phyloP scores from a whole-genome alignment of 331 rosid genomes.

The Malus hybrid region DNA sequence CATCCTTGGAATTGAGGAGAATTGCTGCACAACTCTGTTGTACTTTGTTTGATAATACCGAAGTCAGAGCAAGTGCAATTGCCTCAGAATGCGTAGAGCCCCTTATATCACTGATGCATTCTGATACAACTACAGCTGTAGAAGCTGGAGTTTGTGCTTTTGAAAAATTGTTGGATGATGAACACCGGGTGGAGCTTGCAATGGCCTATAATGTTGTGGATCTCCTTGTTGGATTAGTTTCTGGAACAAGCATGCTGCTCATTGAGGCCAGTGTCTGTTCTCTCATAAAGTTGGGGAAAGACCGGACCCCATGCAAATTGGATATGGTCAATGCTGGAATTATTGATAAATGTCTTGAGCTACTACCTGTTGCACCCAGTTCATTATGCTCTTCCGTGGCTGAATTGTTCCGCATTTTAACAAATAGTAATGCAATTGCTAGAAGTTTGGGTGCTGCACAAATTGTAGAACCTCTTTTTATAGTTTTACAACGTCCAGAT shows the following conservation, averaged over 20 bases:
- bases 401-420: constrained; percentile 84
- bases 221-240: constrained; percentile 79
- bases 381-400: constrained; percentile 91
- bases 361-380: constrained; percentile 73
- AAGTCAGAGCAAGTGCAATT: constrained; percentile 64
- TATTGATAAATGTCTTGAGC: constrained; percentile 64
- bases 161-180: constrained; percentile 85
- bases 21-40: constrained; percentile 79
- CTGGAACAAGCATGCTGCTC: constrained; percentile 66
- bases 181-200: constrained; percentile 77
- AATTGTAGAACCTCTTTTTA: constrained; percentile 91
- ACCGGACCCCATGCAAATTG: constrained; percentile 69
- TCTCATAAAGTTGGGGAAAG: constrained; percentile 87
- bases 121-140: constrained; percentile 50
- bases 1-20: constrained; percentile 69
- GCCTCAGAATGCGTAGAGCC: constrained; percentile 72
- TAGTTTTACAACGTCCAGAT: constrained; percentile 76
- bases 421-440: constrained; percentile 86
- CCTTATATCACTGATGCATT: constrained; percentile 69
- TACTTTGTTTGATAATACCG: constrained; percentile 54
- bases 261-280: constrained; percentile 72
- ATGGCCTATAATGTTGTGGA: constrained; percentile 59
- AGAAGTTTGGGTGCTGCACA: constrained; percentile 84
- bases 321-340: constrained; percentile 86
- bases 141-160: constrained; percentile 89